phyloP scores from a whole-genome alignment of 2,329 filamentous ascomycete genomes.

The Westerdykella sp. region DNA sequence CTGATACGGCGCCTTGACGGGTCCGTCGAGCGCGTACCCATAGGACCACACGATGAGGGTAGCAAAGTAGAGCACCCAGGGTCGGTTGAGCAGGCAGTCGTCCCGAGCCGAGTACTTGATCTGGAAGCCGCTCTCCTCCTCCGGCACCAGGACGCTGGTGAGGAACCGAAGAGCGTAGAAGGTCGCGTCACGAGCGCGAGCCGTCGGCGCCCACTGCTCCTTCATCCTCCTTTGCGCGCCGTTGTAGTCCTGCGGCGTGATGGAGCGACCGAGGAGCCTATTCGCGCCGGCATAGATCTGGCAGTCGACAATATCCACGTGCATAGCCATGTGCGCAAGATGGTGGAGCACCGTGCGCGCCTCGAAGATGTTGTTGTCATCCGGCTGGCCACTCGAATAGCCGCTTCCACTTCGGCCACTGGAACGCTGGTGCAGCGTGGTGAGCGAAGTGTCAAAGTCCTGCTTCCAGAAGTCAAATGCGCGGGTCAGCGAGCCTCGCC shows the following conservation, averaged over 20 bases:
- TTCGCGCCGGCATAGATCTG: constrained; percentile 91
- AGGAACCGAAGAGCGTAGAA: constrained; percentile 90
- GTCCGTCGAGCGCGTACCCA: constrained; percentile 81
- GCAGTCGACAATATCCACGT: constrained; percentile 94
- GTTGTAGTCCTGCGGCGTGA: constrained; percentile 73
- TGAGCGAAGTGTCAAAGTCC: constrained; percentile 78
- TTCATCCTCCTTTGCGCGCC: constrained; percentile 78
- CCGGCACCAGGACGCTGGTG: constrained; percentile 69
- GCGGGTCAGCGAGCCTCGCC: constrained; percentile 75
- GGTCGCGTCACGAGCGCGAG: constrained; percentile 80
- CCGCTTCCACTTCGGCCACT: constrained; percentile 28
- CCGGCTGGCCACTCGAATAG: constrained; percentile 25
- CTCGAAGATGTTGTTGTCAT: constrained; percentile 72
- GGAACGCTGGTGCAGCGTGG: constrained; percentile 17
- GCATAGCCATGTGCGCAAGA: constrained; percentile 94
- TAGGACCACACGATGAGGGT: constrained; percentile 92
- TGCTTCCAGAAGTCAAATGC: constrained; percentile 92
- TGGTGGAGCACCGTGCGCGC: constrained; percentile 85
- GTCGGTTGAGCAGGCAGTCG: constrained; percentile 82
- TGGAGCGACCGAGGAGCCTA: constrained; percentile 75
- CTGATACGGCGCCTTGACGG: constrained; percentile 50
- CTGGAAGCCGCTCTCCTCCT: constrained; percentile 36
- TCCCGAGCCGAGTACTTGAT: constrained; percentile 70
- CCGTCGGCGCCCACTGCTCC: constrained; percentile 81
- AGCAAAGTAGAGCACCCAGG: constrained; percentile 94